Evolutionary conservation across 129 eudicot species (phyloP).

Genomic region (Escallonia rubra): DNA sequence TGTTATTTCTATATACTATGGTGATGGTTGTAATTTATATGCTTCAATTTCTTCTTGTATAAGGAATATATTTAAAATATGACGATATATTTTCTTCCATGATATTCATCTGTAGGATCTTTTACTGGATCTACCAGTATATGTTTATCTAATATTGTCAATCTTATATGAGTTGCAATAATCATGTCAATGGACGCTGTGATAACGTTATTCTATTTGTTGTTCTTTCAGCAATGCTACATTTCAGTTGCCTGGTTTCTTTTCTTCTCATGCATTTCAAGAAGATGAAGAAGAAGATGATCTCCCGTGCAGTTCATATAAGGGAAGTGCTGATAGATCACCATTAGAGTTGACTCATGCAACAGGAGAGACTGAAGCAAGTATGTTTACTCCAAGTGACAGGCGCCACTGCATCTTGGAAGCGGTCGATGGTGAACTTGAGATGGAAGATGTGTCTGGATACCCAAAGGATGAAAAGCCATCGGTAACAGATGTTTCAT

Average conservation of each 20-base stretch:
- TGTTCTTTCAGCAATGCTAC: conserved; percentile 71
- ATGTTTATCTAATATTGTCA: too few relatives aligned
- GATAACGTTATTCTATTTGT: conserved; percentile 2
- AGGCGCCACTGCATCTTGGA: conserved; percentile 81
- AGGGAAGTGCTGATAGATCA: conserved; percentile 34
- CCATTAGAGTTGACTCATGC: conserved; percentile 27
- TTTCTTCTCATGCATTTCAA: conserved; percentile 54
- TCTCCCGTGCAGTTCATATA: conserved; percentile 26
- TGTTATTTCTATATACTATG: too few relatives aligned
- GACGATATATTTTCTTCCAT: too few relatives aligned
- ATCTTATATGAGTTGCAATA: too few relatives aligned
- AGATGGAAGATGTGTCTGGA: conserved; percentile 96
- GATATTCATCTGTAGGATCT: too few relatives aligned
- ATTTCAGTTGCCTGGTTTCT: conserved; percentile 76
- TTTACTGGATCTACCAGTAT: too few relatives aligned
- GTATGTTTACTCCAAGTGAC: conserved; percentile 55
- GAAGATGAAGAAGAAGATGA: conserved; percentile 53
- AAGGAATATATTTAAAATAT: too few relatives aligned
- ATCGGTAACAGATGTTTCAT: conserved; percentile 13
- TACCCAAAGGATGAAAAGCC: conserved; percentile 59
- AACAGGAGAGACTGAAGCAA: conserved; percentile 37
- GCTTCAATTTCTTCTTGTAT: too few relatives aligned
- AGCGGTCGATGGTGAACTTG: conserved; percentile 97
- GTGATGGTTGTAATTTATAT: too few relatives aligned
- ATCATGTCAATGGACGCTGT: background rate